phyloP scores from a whole-genome alignment of 78 protist species.

The Dictyostelium capitatum region DNA sequence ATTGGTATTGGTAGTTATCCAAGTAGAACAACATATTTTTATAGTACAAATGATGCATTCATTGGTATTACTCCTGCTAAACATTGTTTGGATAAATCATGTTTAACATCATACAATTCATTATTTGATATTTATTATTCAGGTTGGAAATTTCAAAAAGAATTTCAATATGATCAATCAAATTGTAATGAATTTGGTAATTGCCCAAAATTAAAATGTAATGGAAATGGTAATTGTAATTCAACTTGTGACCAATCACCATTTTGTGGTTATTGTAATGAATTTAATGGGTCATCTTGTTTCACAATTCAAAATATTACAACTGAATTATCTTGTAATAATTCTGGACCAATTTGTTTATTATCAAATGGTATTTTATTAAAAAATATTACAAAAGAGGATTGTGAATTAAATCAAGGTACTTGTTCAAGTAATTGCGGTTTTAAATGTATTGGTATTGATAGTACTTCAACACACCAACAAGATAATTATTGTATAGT shows the following conservation, averaged over 20 bases:
- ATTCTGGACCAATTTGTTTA: neutral
- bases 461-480: neutral
- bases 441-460: neutral
- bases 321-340: neutral
- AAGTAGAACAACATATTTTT: neutral
- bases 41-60: neutral
- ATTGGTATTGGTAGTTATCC: neutral
- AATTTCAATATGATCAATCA: neutral
- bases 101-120: neutral
- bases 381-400: neutral
- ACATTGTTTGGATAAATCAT: neutral
- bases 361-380: neutral
- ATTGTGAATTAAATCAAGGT: neutral
- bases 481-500: neutral
- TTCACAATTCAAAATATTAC: neutral
- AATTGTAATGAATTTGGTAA: neutral
- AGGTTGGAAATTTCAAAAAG: neutral
- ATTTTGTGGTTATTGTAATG: constrained; percentile 2
- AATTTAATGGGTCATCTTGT: neutral
- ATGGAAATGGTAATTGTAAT: neutral
- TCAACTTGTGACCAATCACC: neutral
- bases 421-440: neutral
- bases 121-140: neutral
- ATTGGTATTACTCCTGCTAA: neutral
- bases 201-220: neutral